Evolutionary conservation across 2,329 filamentous ascomycete species (phyloP), one percentile per base, ranked within the genome.

Genomic region (Colletotrichum sp.): DNA sequence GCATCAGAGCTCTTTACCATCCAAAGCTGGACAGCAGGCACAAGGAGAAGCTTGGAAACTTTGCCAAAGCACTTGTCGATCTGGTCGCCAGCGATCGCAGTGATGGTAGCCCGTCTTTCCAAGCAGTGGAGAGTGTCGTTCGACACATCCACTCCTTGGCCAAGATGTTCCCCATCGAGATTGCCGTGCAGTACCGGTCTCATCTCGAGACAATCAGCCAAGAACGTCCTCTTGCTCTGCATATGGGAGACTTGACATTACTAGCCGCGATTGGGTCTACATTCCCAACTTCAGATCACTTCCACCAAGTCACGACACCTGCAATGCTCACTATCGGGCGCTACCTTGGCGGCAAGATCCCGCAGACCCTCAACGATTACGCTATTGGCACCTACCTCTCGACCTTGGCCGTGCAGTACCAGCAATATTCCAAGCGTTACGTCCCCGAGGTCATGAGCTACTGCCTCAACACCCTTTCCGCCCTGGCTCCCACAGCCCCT

Each of bases 201-300:
- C 93, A 95, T 78, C 89, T 99, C 26, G 85, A 88, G 69, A 87
- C 90, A n/a, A 88, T 93, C 57, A 84, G 86, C 66, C 79, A 85
- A 36, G 81, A 83, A 36, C 87, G 91, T 44, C 87, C 90, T 6
- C 83, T 92, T 44, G 84, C 86, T 9, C 92, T 89, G 80, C 90
- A 84, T 81, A 90, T 83, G 79, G 95, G 95, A 21, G 96, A 99
- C 81, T 86, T 99, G 24, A 86, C 96, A 26, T 86, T 98, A n/a
- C 87, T 99, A 44, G 96, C 95, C 1, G 96, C 95, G 0, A 92
- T 98, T 76, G 92, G 93, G 55, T 93, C 92, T 3, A 94, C 98
- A 69, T 99, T 98, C 81, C 96, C 97, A 6, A 98, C 97, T 0
- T 98, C 96, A 1, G 97, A 99, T 85, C 96, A 99, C 85, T 99